Evolutionary conservation across 805 yeast species (phyloP), one percentile per base, ranked within the genome.

Genomic region (Candida quercuum): DNA sequence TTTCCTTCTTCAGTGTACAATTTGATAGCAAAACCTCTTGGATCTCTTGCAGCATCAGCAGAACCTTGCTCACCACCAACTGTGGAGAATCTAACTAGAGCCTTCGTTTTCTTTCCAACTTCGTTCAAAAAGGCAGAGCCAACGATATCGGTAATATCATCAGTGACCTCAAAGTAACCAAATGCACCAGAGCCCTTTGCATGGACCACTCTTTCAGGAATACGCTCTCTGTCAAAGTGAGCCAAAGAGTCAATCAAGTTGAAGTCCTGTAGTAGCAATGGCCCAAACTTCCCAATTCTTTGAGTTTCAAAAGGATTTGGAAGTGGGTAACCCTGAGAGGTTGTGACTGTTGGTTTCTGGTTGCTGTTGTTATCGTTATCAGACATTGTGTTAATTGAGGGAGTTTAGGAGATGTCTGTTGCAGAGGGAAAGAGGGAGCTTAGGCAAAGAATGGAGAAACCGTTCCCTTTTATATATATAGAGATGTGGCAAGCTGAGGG

Each of bases 161-260:
- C 91, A 11, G 95, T 86, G 36, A 82, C 89, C 61, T 84, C 94
- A 58, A 87, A 87, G 48, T 71, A 74, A 48, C 95, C 95, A 58
- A 71, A 85, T 9, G 95, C 95, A 56, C 96, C 96, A 12, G 89
- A 83, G 49, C 95, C 96, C 60, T 86, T 86, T 38, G 96, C 96
- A 57, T 86, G 96, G 25, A 87, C 95, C 40, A 86, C 95, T 64
- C 96, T 73, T 66, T 87, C 95, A 11, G 95, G 95, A 47, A 86
- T 82, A 63, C 95, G 71, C 64, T 86, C 96, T 49, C 95, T 72
- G 64, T 85, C 94, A 53, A 86, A 86, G 61, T 86, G 95, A 16
- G 95, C 89, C 40, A 86, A 63, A 3, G 86, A 73, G 54, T 86
- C 95, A 51, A 86, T 71, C 62, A 86, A 66, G 57, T 79, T 79